Evolutionary conservation across 441 rosid genomes (phyloP).

Genomic region (Flueggea neowawraea): DNA sequence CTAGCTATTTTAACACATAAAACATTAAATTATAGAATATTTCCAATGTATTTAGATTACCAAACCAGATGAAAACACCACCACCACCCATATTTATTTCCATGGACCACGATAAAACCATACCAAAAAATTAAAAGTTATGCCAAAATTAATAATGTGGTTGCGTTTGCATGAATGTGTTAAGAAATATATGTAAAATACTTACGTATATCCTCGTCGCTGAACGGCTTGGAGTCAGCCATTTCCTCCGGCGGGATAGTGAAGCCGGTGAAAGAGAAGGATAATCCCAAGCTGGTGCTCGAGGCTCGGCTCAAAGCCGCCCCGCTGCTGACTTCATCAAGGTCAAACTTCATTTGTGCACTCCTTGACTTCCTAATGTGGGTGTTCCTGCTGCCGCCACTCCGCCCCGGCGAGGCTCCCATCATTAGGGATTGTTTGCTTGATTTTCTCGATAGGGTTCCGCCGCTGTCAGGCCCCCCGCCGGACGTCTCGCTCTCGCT

Average conservation of each 20-base stretch:
- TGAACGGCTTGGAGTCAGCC: conserved; percentile 71
- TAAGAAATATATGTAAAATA: not conserved
- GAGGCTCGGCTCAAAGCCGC: conserved; percentile 95
- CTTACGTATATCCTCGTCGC: conserved; percentile 88
- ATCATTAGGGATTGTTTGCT: conserved; percentile 47
- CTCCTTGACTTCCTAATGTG: conserved; percentile 89
- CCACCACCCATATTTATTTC: too few species aligned
- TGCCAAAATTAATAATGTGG: not conserved
- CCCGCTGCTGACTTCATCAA: conserved; percentile 75
- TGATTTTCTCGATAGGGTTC: conserved; percentile 57
- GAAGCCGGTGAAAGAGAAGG: conserved; percentile 95
- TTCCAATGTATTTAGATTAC: too few species aligned
- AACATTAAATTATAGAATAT: too few species aligned
- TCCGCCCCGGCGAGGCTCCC: conserved; percentile 61
- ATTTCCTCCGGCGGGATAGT: conserved; percentile 77
- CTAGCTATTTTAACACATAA: too few species aligned
- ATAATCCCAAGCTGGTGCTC: conserved; percentile 85
- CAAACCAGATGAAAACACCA: too few species aligned
- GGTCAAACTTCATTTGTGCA: conserved; percentile 65
- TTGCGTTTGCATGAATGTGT: conserved; percentile 15
- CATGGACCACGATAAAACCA: too few species aligned
- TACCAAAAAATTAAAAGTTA: not conserved
- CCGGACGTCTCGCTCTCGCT: conserved; percentile 28
- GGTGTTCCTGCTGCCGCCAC: conserved; percentile 38
- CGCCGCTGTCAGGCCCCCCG: conserved; percentile 27